A percentile compares a stretch with the other conserved stretches of the same genome.
Evolutionary conservation across 192 early-diverging fungal species (phyloP).

Genomic region (Backusella morwellensis): DNA sequence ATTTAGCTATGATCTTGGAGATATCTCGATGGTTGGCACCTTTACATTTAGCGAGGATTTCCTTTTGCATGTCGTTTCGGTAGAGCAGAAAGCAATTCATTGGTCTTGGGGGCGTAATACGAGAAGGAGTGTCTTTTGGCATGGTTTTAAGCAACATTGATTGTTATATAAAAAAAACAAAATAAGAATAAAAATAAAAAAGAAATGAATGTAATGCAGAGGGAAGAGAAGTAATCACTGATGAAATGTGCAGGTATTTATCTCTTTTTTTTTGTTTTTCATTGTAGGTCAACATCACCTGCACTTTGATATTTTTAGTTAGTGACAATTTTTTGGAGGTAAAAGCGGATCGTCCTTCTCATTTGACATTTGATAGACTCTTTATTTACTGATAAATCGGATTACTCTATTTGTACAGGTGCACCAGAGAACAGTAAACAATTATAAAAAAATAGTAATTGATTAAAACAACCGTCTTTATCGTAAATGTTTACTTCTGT

Average conservation of each 20-base stretch:
- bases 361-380: not conserved
- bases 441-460: not conserved
- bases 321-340: not conserved
- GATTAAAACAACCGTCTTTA: not conserved
- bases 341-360: not conserved
- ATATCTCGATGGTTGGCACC: conserved; percentile 58
- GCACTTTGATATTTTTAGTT: not conserved
- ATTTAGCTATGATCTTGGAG: conserved; percentile 56
- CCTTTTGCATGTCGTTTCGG: conserved; percentile 54
- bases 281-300: not conserved
- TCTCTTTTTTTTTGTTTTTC: not conserved
- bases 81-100: conserved; percentile 68
- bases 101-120: conserved; percentile 35
- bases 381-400: not conserved
- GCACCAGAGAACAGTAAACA: not conserved
- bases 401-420: not conserved
- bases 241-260: not conserved
- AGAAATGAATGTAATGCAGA: not conserved
- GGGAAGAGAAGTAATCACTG: not conserved
- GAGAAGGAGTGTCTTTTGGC: not conserved
- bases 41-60: conserved; percentile 46
- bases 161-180: not conserved
- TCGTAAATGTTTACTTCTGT: not conserved
- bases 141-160: not conserved
- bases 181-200: not conserved